Evolutionary conservation across 495 filamentous ascomycete species (phyloP), one percentile per base, ranked within the genome.

Genomic region (Penicillium cosmopolitanum): DNA sequence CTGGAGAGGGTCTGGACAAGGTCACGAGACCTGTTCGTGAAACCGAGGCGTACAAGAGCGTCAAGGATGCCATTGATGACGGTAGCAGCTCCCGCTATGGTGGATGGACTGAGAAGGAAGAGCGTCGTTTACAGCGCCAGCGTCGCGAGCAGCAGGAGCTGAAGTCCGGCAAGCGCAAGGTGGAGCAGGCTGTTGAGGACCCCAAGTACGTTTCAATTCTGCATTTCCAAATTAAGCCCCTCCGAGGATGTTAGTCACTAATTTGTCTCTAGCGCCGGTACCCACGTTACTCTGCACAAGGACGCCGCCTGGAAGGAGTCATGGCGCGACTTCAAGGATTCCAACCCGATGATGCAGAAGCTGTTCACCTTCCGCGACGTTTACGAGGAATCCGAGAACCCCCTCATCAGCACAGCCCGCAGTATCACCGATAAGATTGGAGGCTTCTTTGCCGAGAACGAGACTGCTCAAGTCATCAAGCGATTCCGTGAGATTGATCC

Each of bases 401-500:
- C 95, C 1, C 80, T 98, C 18, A 92, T 98, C 69, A 89, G 86
- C 46, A 96, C 92, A 6, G 95, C 94, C 2, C 89, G 95, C 64
- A 92, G 89, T 74, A 96, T 98, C 60, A 91, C 93, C 11, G 95
- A 98, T 73, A 85, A 90, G 43, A 83, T 98, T 31, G 92, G 90
- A 50, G 92, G 96, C 25, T 98, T 97, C 76, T 98, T 98, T 63
- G 95, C 95, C 36, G 95, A 98, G 72, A 98, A 97, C 73, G 95
- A 98, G 75, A 97, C 95, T 11, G 95, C 95, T 15, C 87, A 83
- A 80, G 95, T 98, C 3, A 94, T 98, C 80, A 97, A 96, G 78
- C 96, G 92, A 73, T 94, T 98, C 78, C 86, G 93, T n/a, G 86
- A 92, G 60, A 96, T 98, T 85, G 96, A 98, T 66, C 96, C 95